phyloP scores from a whole-genome alignment of 257 asterid species.

The Galeopsis tetrahit region DNA sequence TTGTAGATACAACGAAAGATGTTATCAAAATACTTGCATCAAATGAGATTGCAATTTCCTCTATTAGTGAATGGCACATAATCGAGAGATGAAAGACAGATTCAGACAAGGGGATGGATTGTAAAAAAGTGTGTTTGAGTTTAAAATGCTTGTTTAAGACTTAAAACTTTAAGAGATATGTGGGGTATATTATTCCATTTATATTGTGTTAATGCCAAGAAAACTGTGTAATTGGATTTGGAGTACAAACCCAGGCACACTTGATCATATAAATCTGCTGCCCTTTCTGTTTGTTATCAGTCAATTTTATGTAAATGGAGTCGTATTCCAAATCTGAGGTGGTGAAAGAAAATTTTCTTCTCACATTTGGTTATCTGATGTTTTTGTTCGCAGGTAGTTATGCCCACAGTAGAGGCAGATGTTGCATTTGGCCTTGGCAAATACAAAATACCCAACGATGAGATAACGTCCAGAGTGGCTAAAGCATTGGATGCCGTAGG shows the following conservation, averaged over 20 bases:
- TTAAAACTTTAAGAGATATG: not conserved
- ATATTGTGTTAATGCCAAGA: not conserved
- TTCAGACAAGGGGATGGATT: not conserved
- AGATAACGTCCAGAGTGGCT: constrained; percentile 69
- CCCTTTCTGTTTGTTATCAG: not conserved
- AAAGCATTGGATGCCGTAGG: constrained; percentile 87
- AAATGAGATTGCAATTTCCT: not conserved
- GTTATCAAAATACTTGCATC: not conserved
- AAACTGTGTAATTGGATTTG: not conserved
- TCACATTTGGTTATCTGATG: constrained; percentile 12
- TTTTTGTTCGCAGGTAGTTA: constrained; percentile 73
- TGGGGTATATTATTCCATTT: not conserved
- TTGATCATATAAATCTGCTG: not conserved
- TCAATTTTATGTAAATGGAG: not conserved
- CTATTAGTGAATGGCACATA: not conserved
- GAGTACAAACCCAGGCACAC: not conserved
- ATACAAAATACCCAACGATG: constrained; percentile 52
- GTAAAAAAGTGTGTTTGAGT: not conserved
- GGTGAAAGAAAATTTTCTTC: not conserved
- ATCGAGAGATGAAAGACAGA: not conserved
- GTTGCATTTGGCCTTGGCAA: constrained; percentile 97
- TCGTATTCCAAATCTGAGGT: not conserved
- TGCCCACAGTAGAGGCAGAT: constrained; percentile 99
- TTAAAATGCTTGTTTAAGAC: not conserved
- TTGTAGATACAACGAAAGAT: not conserved